Base-by-base conservation (phyloP, 202 grass and related monocot species). In the Elaeis oleifera region DNA sequence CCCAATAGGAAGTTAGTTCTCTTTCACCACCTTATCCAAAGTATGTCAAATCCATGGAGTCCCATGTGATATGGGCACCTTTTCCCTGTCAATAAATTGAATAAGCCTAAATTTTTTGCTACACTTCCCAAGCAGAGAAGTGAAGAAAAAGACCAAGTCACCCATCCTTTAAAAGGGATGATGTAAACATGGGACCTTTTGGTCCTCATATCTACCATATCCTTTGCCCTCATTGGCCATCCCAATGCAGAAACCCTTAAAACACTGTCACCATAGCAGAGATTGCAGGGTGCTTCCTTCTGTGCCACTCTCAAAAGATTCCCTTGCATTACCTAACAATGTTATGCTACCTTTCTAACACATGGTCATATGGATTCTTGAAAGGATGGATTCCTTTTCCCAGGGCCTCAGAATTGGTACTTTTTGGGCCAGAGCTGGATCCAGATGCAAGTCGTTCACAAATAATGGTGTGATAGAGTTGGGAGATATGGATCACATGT, bases 111-210 rank as follows among this genome's bases (percentile, higher is more conserved):
- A 8, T 8, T 18, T 31, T 31, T 27, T 5, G 25, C 21, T 19
- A 24, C 58, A 36, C 9, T 56, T 23, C 3, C 18, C 26, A 17
- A 60, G 58, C 4, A 18, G 1, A 17, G 7, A 11, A 15, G 23
- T 16, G 16, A 20, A 32, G 8, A 60, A 18, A 2, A 17, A 60
- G 11, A 27, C 9, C 1, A 16, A n/a, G 3, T 1, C 13, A 3
- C 54, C 19, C 54, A 11, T 56, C 20, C 18, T 31, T 60, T 5
- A 13, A 5, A 20, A 27, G 7, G 5, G 29, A 32, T 24, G 53
- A 69, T 69, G 65, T 8, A 55, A 68, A 39, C 52, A 36, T 44
- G 53, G 51, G 65, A 55, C 51, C 28, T 44, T 23, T 57, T 28
- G 3, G 27, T 17, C 53, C 9, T 69, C 18, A 44, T 23, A 27